phyloP scores from a whole-genome alignment of 2,329 filamentous ascomycete genomes.

The Thielaviopsis musarum region DNA sequence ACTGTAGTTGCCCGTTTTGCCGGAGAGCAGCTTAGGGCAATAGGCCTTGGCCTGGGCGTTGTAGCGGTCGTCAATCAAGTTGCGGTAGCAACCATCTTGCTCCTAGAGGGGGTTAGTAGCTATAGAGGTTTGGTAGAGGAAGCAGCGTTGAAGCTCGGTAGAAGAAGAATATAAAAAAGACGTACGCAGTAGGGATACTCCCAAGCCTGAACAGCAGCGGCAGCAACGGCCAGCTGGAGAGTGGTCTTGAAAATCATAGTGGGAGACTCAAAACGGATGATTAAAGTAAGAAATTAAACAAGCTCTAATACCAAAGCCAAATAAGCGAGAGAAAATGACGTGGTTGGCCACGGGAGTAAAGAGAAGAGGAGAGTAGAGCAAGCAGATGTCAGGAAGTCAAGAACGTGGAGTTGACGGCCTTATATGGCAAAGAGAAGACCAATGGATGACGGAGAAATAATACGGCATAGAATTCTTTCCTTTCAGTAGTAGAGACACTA shows the following conservation, averaged over 20 bases:
- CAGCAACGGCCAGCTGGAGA: conserved; percentile 17
- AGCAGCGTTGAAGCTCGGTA: too few relatives aligned
- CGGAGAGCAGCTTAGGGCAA: conserved; percentile 20
- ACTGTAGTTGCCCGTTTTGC: conserved; percentile 16
- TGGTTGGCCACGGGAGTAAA: not conserved
- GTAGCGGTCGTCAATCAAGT: conserved; percentile 20
- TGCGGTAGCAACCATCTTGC: conserved; percentile 21
- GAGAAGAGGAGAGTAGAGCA: not conserved
- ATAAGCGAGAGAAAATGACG: conserved; percentile 6
- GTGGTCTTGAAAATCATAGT: not conserved
- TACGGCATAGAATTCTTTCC: too few relatives aligned
- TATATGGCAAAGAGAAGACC: not conserved
- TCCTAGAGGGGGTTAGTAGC: conserved; percentile 12
- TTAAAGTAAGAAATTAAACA: conserved; percentile 1
- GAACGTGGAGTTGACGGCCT: not conserved
- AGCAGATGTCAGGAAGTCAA: not conserved
- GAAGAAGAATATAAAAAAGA: not conserved
- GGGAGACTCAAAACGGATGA: not conserved
- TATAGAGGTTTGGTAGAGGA: not conserved
- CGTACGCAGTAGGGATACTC: conserved; percentile 18
- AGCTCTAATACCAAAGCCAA: not conserved
- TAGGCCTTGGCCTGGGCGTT: conserved; percentile 17
- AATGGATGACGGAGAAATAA: not conserved
- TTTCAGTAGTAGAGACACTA: too few relatives aligned
- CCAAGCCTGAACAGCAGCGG: conserved; percentile 17